Base-by-base conservation (phyloP, 345 rosid genomes). In the Dipteronia dyeriana region DNA sequence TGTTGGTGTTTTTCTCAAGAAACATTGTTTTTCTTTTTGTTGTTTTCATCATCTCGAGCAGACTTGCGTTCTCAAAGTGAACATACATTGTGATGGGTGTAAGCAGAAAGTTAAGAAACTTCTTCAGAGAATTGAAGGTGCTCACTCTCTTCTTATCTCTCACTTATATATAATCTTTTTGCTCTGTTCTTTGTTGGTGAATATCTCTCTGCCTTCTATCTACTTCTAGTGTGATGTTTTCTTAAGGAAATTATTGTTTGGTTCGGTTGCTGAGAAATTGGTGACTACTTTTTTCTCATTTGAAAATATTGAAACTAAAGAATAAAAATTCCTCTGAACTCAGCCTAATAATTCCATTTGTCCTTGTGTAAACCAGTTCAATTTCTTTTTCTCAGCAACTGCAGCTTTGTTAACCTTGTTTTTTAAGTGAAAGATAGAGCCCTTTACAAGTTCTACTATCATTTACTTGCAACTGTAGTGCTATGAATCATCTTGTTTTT, bases 71-170 rank as follows among this genome's bases (percentile, higher is more conserved):
- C 94, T 93, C 43, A 90, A 83, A 88, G 97, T 93, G 79, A 91
- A 81, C 86, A 90, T 93, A 11, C 96, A 93, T 53, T 93, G 97
- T 74, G 93, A 90, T 79, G 97, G 97, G 19, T 93, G 97, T 85
- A 91, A 86, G 86, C 88, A 88, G 76, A 90, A 90, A 82, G 97
- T 93, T 76, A 93, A 90, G 89, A 93, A 93, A 82, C 84, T 90
- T 47, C 92, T 93, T 65, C 97, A 89, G 82, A 91, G 89, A 74
- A 93, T 89, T 83, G 97, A 91, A 89, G 97, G 97, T 93, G 71
- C 78, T 66, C 53, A 29, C 70, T 79, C 72, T 71, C 16, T 7
- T 29, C 34, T 1, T 7, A 13, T 19, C 54, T 39, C 51, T 13
- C 3, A 16, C 1, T 65, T 34, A 26, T 41, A 62, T 4, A 13